A percentile compares a stretch with the other conserved stretches of the same genome.
Conservation (phyloP, 75 land plant species). For the Azolla pinnata region DNA sequence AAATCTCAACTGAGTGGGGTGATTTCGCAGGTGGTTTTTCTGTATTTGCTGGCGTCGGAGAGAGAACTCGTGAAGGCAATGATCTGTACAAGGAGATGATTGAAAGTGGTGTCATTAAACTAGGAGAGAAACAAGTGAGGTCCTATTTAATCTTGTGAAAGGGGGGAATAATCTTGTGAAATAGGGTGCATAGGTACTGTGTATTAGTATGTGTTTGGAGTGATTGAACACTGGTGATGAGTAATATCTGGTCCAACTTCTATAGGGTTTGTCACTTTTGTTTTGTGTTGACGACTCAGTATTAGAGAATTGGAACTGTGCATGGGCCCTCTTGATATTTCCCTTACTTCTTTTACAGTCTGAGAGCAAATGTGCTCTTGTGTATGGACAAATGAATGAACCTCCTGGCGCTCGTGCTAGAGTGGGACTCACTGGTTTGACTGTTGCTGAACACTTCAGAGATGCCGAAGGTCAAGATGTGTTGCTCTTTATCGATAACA, state of each 20-base stretch:
- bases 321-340: not conserved
- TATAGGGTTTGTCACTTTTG: too few species aligned
- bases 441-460: constrained; percentile 85
- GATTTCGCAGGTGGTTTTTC: constrained; percentile 84
- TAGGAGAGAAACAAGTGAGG: constrained; percentile 95
- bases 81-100: constrained; percentile 97
- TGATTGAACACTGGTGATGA: not conserved
- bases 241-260: not conserved
- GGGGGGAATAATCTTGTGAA: too few species aligned
- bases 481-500: constrained; percentile 85
- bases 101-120: constrained; percentile 99
- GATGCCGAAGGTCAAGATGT: constrained; percentile 94
- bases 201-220: not conserved
- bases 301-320: not conserved
- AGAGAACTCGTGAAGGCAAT: constrained; percentile 91
- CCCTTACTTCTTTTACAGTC: constrained; percentile 20
- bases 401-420: constrained; percentile 99
- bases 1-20: not conserved
- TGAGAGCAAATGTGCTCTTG: constrained; percentile 83
- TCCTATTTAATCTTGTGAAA: too few species aligned
- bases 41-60: constrained; percentile 96
- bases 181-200: not conserved
- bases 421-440: constrained; percentile 85
- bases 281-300: too few species aligned
- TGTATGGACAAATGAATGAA: constrained; percentile 97